phyloP scores from a whole-genome alignment of 352 stramenopile species.

The Albugo laibachii region DNA sequence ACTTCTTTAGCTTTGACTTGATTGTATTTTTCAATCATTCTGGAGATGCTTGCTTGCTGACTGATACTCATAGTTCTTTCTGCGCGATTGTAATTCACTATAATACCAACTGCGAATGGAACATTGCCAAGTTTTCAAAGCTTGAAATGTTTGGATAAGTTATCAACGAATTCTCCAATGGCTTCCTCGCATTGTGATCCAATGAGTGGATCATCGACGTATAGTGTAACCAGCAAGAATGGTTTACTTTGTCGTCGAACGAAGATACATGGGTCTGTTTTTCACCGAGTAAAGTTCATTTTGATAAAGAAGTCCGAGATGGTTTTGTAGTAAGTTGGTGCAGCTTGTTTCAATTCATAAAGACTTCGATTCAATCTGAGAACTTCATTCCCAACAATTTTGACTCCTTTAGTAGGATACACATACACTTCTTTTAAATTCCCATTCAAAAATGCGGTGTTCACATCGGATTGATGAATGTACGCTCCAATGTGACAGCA shows the following conservation, averaged over 20 bases:
- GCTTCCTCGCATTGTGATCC: not conserved
- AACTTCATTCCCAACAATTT: slow-evolving; percentile 8
- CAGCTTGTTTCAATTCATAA: slow-evolving; percentile 20
- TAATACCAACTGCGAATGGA: not conserved
- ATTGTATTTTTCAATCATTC: not conserved
- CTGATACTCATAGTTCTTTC: not conserved
- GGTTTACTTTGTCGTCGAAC: not conserved
- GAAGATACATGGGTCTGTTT: not conserved
- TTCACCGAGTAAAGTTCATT: not conserved
- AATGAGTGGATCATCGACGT: not conserved
- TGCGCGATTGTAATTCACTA: not conserved
- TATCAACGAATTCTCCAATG: not conserved
- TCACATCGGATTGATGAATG: slow-evolving; percentile 9
- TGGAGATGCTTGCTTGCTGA: not conserved
- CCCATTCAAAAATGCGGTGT: slow-evolving; percentile 19
- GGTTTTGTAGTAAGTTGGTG: slow-evolving; percentile 10
- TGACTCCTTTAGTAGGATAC: slow-evolving; percentile 2
- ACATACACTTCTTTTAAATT: slow-evolving; percentile 10
- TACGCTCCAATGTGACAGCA: not conserved
- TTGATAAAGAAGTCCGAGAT: slow-evolving; percentile 7
- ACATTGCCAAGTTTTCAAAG: not conserved
- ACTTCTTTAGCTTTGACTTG: not conserved
- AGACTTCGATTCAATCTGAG: slow-evolving; percentile 10
- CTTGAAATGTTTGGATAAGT: not conserved
- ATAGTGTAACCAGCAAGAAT: not conserved